Percentiles rank a stretch among this genome's conserved stretches.
Conservation (phyloP, 208 protist species). For the Trypanosoma grayi region DNA sequence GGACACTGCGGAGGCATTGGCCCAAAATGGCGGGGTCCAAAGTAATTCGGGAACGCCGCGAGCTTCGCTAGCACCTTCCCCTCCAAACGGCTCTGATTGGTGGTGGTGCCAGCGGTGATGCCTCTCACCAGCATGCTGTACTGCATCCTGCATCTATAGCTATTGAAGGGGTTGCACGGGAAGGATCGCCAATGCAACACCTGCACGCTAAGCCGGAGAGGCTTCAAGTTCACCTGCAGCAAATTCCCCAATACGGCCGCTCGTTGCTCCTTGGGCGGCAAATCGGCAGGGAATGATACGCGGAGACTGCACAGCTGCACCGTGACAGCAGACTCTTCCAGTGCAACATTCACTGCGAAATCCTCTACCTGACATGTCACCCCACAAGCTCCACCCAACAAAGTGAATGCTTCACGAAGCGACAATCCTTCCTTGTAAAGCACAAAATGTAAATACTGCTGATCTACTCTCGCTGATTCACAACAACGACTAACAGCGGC, state of each 20-base stretch:
- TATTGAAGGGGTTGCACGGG: constrained; percentile 16
- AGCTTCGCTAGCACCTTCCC: constrained; percentile 24
- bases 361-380: constrained; percentile 20
- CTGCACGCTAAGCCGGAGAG: constrained; percentile 30
- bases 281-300: constrained; percentile 13
- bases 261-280: not conserved
- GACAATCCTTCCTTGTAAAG: constrained; percentile 53
- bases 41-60: constrained; percentile 67
- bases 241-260: constrained; percentile 6
- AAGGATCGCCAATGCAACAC: constrained; percentile 34
- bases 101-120: constrained; percentile 32
- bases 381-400: constrained; percentile 34
- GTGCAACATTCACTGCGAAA: constrained; percentile 32
- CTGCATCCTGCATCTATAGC: constrained; percentile 35
- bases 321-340: constrained; percentile 41
- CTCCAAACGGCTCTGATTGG: constrained; percentile 32
- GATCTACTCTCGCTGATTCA: not conserved
- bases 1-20: constrained; percentile 17
- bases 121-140: constrained; percentile 71
- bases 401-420: constrained; percentile 28
- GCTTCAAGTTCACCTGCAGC: constrained; percentile 16
- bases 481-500: not conserved
- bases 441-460: constrained; percentile 51
- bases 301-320: constrained; percentile 54
- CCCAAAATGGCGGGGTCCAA: constrained; percentile 66